Conservation (phyloP, 495 filamentous ascomycete species). For the Trypethelium eluteriae region DNA sequence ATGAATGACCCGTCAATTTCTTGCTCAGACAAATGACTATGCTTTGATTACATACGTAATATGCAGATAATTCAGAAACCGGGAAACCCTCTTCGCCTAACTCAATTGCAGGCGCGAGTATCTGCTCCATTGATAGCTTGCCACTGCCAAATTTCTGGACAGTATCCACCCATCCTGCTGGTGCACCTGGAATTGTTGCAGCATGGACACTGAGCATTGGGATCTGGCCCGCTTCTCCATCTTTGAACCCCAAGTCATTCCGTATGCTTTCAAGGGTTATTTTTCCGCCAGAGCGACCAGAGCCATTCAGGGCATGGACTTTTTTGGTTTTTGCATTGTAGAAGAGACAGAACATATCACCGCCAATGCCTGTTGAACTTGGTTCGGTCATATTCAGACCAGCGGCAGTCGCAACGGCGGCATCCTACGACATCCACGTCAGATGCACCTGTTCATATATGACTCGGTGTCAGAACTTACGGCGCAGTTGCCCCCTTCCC, state of each 20-base stretch:
- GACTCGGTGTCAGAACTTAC: constrained; percentile 43
- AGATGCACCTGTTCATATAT: constrained; percentile 12
- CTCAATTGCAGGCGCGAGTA: constrained; percentile 75
- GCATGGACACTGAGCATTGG: constrained; percentile 71
- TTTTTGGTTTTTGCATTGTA: constrained; percentile 76
- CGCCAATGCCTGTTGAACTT: constrained; percentile 88
- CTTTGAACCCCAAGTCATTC: constrained; percentile 57
- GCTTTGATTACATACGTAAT: constrained; percentile 50
- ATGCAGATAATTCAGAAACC: constrained; percentile 69
- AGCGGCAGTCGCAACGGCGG: constrained; percentile 85
- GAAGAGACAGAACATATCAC: constrained; percentile 96
- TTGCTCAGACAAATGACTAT: neutral
- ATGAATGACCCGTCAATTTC: constrained; percentile 8
- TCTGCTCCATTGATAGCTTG: constrained; percentile 67
- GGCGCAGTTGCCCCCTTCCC: constrained; percentile 85
- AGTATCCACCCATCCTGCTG: constrained; percentile 89
- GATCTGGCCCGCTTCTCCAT: constrained; percentile 55
- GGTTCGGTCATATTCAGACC: constrained; percentile 92
- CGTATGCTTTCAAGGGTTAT: constrained; percentile 62
- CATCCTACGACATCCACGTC: constrained; percentile 54
- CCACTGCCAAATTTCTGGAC: constrained; percentile 89
- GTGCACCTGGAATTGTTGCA: constrained; percentile 80
- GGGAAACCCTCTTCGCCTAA: constrained; percentile 85
- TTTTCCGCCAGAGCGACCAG: constrained; percentile 67
- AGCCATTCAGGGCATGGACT: constrained; percentile 82